Evolutionary conservation across 1,139 yeast genomes (phyloP), one percentile per base, ranked within the genome.

Genomic region (Hemisphaericaspora subhashii): DNA sequence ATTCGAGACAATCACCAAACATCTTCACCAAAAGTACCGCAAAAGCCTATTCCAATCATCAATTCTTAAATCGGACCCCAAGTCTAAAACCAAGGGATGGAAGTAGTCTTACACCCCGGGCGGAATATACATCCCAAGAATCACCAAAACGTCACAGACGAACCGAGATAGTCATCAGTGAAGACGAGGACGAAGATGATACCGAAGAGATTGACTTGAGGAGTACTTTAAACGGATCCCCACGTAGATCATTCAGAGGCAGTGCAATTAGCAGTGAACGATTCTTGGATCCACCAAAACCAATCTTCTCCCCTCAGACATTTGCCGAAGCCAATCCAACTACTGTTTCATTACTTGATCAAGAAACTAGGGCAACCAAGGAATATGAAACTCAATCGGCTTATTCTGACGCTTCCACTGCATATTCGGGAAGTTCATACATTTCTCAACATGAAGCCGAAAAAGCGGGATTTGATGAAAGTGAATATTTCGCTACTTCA

Each of bases 131-230:
- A 1, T 65, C 75, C 17, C 64, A 74, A 47, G 89, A 83, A 51
- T 83, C 89, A 0, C 92, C 92, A 24, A 74, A 69, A 42, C 75
- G 87, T 54, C 71, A 71, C 35, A 66, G 63, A 21, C 71, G 70
- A 37, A 73, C 75, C 3, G 71, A 78, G 11, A 60, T 79, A 9
- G 61, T 75, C 10, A 69, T 76, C 18, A 62, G 70, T 20, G 72
- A 72, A 35, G 74, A 70, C 33, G 70, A 68, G 15, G 72, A 64
- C 20, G 72, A 64, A 8, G 64, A 57, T 23, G 58, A 54, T 17
- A 48, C 44, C 12, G 52, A 44, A 7, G 37, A 50, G 5, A 48
- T 51, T 30, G 45, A 47, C 33, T 7, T 24, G 4, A 12, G 23
- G 6, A 13, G 14, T 15, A 16, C 21, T 3, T 46, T 55, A 33